Evolutionary conservation across 2,329 filamentous ascomycete genomes (phyloP), one percentile per base, ranked within the genome.

Genomic region (Metarhizium sp.): DNA sequence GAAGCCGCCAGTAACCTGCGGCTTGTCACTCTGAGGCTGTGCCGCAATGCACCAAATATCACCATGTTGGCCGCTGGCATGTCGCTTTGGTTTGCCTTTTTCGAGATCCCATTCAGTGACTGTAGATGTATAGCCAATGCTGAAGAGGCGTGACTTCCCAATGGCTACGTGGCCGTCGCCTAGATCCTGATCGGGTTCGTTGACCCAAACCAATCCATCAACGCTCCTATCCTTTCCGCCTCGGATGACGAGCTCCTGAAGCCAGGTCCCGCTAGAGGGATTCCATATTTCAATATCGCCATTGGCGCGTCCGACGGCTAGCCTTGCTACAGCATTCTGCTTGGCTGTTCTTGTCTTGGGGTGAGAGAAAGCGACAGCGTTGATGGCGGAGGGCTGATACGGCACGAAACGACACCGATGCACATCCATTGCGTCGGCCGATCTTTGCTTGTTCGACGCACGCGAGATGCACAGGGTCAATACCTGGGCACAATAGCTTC

Each of bases 251-350:
- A 84, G 85, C 75, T 99, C 94, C 69, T 97, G 94, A 60, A 90
- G 81, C 94, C 94, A 99, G 59, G 79, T 76, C 16, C 89, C 90
- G 60, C 82, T 82, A 54, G 85, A 75, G 3, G 92, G 91, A 70
- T 96, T 96, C 94, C 94, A 99, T 61, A 99, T 91, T 73, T 99
- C 94, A 63, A 99, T 94, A 67, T 96, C 90, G 63, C 94, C 94
- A 69, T 97, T 96, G 57, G 90, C 88, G 61, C 94, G 86, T 58
- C 94, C 94, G 64, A 99, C 82, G 2, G 94, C 94, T 54, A 97
- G 81, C 62, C 91, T 84, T 79, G 84, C 59, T 78, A 81, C 25
- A 79, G 77, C 63, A 72, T 79, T 63, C 68, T 76, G 68, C 70
- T 67, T 74, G 60, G 73, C 71, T 58, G 78, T 73, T 61, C 72